phyloP scores from a whole-genome alignment of 257 asterid genomes.

The Solanum rostratum region DNA sequence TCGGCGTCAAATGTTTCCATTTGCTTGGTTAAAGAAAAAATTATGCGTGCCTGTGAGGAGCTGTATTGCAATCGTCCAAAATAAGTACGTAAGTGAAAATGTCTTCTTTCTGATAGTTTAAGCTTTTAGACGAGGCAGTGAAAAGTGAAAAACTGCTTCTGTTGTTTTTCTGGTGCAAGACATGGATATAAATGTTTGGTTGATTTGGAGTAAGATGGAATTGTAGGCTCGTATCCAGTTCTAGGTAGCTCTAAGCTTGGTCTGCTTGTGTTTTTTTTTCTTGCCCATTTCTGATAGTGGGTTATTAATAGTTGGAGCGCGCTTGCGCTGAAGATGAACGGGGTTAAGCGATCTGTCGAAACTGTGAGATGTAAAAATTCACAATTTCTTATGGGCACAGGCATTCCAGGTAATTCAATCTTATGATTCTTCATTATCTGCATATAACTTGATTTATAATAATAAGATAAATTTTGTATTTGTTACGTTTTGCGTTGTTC shows the following conservation, averaged over 20 bases:
- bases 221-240: not conserved
- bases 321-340: too few species aligned
- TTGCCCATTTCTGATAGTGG: not conserved
- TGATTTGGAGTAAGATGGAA: not conserved
- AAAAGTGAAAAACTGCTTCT: not conserved
- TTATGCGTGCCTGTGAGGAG: not conserved
- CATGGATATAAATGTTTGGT: not conserved
- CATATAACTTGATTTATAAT: too few species aligned
- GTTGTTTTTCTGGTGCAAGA: not conserved
- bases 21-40: not conserved
- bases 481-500: too few species aligned
- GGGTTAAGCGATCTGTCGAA: too few species aligned
- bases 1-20: not conserved
- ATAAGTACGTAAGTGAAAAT: not conserved
- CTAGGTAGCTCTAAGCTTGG: not conserved
- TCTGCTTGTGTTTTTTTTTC: not conserved
- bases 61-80: not conserved
- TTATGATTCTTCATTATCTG: too few species aligned
- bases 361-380: too few species aligned
- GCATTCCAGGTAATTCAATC: too few species aligned
- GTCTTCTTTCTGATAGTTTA: not conserved
- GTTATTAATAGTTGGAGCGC: too few species aligned
- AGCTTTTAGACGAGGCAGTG: not conserved
- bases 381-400: too few species aligned
- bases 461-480: too few species aligned